A percentile compares a stretch with the other conserved stretches of the same genome.
phyloP scores from a whole-genome alignment of 108 stramenopile species.

The Pseudonitzschia delicatissima region DNA sequence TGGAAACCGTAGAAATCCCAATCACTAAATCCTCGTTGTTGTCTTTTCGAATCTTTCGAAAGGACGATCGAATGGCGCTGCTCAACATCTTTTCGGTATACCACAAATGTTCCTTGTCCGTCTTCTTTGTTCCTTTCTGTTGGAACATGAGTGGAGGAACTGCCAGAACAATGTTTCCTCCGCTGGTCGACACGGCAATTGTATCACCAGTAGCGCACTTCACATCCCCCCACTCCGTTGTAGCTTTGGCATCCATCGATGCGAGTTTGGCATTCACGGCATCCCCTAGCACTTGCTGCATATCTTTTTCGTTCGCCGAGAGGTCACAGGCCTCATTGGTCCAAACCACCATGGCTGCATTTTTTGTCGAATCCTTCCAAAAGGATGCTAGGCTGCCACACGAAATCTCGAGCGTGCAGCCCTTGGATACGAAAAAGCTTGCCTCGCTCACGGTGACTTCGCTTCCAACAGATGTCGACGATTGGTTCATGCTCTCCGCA shows the following conservation, averaged over 20 bases:
- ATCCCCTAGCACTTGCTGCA: constrained; percentile 3
- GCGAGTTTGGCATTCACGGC: background rate
- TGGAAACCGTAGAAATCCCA: background rate
- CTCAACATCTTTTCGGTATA: background rate
- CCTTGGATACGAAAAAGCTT: background rate
- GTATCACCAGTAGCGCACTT: constrained; percentile 30
- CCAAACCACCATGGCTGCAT: constrained; percentile 21
- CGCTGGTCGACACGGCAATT: constrained; percentile 4
- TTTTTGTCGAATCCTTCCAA: background rate
- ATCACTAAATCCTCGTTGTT: background rate
- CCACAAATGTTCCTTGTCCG: background rate
- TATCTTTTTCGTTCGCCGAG: background rate
- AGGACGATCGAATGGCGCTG: background rate
- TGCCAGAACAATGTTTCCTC: constrained; percentile 19
- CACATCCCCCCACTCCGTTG: constrained; percentile 28
- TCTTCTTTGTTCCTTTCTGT: background rate
- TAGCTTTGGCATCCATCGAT: background rate
- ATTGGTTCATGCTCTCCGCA: background rate
- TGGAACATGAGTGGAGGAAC: constrained; percentile 18
- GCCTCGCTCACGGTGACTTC: background rate
- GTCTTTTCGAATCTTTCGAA: background rate
- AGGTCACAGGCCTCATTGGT: constrained; percentile 32
- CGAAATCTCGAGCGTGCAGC: constrained; percentile 14
- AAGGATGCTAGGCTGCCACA: background rate
- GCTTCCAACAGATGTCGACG: background rate